A percentile compares a stretch with the other conserved stretches of the same genome.
Evolutionary conservation across 441 rosid genomes (phyloP).

Genomic region (Euphorbia celastroides): DNA sequence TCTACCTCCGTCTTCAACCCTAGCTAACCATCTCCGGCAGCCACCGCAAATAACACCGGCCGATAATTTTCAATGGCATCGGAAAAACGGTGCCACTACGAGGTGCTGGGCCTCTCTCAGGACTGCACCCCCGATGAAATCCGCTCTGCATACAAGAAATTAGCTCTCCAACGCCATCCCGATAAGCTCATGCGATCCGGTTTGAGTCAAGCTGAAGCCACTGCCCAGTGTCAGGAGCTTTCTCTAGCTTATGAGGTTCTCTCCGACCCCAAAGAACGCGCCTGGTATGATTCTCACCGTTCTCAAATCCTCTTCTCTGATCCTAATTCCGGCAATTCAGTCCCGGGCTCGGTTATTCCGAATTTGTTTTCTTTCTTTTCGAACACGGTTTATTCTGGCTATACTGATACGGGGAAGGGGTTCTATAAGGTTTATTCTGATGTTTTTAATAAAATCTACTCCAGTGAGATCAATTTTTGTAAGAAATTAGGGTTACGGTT

Average conservation of each 20-base stretch:
- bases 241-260: conserved; percentile 80
- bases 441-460: conserved; percentile 52
- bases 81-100: conserved; percentile 89
- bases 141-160: conserved; percentile 66
- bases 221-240: conserved; percentile 95
- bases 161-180: conserved; percentile 91
- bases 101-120: conserved; percentile 56
- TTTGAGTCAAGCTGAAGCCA: conserved; percentile 68
- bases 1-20: conserved; percentile 7
- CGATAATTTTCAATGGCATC: conserved; percentile 33
- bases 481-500: conserved; percentile 54
- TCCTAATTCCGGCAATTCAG: conserved; percentile 33
- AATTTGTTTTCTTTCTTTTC: conserved; percentile 81
- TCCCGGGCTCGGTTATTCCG: conserved; percentile 45
- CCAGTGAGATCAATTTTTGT: conserved; percentile 58
- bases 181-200: conserved; percentile 91
- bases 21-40: not conserved
- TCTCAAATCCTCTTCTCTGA: conserved; percentile 91
- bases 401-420: conserved; percentile 64
- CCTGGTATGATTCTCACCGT: conserved; percentile 95
- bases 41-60: not conserved
- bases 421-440: conserved; percentile 84
- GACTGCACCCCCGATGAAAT: conserved; percentile 70
- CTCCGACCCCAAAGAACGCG: conserved; percentile 86
- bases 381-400: conserved; percentile 60